Percentiles rank a stretch among this genome's conserved stretches.
Conservation (phyloP, 441 rosid species). For the Jatropha multifida region DNA sequence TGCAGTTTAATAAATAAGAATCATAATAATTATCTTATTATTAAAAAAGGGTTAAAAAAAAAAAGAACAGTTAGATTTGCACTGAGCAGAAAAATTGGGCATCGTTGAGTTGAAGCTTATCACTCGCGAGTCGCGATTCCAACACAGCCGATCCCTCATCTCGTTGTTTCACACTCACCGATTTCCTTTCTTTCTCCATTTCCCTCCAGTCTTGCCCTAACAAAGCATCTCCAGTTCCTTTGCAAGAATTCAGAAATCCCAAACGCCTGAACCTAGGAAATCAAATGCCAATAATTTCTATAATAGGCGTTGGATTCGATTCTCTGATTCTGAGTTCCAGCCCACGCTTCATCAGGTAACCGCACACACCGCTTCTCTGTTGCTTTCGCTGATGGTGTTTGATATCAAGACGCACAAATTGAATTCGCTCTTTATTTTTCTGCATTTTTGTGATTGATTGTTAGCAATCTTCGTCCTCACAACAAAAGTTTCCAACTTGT, state of each 20-base stretch:
- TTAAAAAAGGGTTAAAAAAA: neutral
- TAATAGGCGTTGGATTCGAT: neutral
- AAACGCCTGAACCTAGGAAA: neutral
- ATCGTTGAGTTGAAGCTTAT: constrained; percentile 14
- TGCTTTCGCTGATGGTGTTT: neutral
- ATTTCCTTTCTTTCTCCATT: neutral
- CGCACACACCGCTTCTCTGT: neutral
- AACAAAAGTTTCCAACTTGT: neutral
- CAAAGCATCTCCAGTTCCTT: neutral
- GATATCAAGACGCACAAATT: neutral
- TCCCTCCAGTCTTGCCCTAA: constrained; percentile 3
- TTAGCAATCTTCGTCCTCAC: neutral
- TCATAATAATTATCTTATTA: neutral
- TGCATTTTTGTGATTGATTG: neutral
- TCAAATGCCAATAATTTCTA: neutral
- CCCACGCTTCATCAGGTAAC: constrained; percentile 18
- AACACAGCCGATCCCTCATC: constrained; percentile 20
- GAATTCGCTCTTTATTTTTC: neutral
- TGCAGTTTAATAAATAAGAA: neutral
- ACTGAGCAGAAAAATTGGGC: neutral
- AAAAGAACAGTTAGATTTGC: neutral
- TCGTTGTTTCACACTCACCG: constrained; percentile 8
- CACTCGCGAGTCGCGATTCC: constrained; percentile 25
- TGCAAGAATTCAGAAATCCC: neutral
- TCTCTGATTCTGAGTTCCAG: neutral